phyloP scores from a whole-genome alignment of 2,329 filamentous ascomycete genomes.

The Davidsoniella eucalypti region DNA sequence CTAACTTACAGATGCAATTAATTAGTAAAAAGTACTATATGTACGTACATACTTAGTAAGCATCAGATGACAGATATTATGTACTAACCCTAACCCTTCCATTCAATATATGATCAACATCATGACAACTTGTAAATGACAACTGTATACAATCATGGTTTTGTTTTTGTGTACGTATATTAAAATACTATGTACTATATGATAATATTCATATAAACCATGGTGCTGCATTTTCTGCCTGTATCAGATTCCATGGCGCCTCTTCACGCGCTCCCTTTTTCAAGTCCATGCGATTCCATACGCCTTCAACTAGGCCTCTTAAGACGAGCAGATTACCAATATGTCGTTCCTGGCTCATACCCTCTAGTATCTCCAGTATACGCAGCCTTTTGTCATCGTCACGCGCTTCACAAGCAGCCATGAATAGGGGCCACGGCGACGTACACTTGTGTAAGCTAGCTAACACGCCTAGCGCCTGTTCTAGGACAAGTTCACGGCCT shows the following conservation, averaged over 20 bases:
- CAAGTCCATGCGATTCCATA: constrained; percentile 31
- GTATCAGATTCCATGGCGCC: constrained; percentile 11
- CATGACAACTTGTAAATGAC: background rate
- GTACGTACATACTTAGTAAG: too few species aligned
- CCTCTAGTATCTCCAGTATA: constrained; percentile 25
- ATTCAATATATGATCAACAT: background rate
- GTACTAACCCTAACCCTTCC: too few species aligned
- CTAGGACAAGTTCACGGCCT: constrained; percentile 16
- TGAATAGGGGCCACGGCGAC: constrained; percentile 32
- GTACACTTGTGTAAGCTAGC: constrained; percentile 25
- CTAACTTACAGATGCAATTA: too few species aligned
- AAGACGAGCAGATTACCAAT: constrained; percentile 31
- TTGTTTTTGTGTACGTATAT: too few species aligned
- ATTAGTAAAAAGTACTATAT: too few species aligned
- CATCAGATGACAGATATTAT: too few species aligned
- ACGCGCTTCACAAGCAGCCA: constrained; percentile 28
- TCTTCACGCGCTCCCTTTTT: constrained; percentile 13
- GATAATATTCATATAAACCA: constrained; percentile 14
- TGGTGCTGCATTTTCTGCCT: constrained; percentile 13
- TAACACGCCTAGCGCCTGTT: constrained; percentile 23
- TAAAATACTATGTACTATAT: too few species aligned
- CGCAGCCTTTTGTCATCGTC: constrained; percentile 25
- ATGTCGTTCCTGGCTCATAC: constrained; percentile 25
- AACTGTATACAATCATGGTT: too few species aligned
- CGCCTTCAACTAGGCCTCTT: constrained; percentile 25